A percentile compares a stretch with the other conserved stretches of the same genome.
phyloP scores from a whole-genome alignment of 75 land plant genomes.

The Adiantum capillusveneris region DNA sequence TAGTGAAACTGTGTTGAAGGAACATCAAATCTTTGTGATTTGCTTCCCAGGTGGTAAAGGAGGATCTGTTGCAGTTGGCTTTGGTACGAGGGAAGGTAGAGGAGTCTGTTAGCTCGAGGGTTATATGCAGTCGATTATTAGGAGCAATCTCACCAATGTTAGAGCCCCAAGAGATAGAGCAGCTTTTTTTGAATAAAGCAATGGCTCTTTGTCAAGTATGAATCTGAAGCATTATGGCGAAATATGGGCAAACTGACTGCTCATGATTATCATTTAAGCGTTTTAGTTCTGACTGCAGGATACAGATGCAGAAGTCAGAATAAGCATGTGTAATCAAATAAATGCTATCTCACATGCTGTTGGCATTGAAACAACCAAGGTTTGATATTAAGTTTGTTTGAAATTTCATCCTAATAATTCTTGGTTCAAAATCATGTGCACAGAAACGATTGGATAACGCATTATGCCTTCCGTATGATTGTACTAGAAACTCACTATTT shows the following conservation, averaged over 20 bases:
- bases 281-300: too few species aligned
- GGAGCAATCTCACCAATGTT: conserved; percentile 29
- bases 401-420: too few species aligned
- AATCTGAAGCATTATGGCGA: background rate
- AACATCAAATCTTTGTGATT: too few species aligned
- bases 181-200: conserved; percentile 21
- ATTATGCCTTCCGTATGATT: too few species aligned
- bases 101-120: conserved; percentile 19
- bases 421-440: too few species aligned
- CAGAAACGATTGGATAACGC: too few species aligned
- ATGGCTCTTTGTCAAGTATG: conserved; percentile 37
- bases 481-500: too few species aligned
- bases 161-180: conserved; percentile 18
- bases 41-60: conserved; percentile 31
- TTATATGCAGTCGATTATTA: conserved; percentile 21
- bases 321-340: conserved; percentile 35
- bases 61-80: conserved; percentile 25
- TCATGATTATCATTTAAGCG: too few species aligned
- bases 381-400: background rate
- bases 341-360: conserved; percentile 27
- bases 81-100: conserved; percentile 26
- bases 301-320: conserved; percentile 30
- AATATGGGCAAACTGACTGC: too few species aligned
- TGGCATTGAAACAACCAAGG: conserved; percentile 25
- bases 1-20: too few species aligned